These are phyloP conservation scores for Geotrichum bryndzae DNA, from an alignment of 1,139 yeast species.

Conservation along the genomic window DNA sequence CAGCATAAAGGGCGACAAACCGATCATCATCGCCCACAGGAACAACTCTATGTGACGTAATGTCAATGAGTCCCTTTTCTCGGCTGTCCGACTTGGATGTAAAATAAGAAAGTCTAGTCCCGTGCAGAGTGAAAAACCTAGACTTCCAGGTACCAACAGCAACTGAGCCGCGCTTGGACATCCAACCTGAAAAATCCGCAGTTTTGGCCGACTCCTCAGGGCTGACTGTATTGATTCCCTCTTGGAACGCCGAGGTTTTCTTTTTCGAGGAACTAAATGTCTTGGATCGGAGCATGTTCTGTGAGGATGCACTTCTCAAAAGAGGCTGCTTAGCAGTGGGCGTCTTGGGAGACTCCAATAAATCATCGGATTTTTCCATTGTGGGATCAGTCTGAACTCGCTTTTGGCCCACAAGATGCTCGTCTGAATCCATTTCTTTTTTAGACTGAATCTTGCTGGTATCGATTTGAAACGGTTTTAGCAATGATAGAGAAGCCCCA, in stretches of 20 bases:
- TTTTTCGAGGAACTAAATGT: slow-evolving; percentile 29
- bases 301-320: slow-evolving; percentile 28
- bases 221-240: slow-evolving; percentile 72
- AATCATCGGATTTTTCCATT: neutral
- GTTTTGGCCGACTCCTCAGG: slow-evolving; percentile 74
- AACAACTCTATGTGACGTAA: slow-evolving; percentile 86
- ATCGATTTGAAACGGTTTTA: slow-evolving; percentile 7
- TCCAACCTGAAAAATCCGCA: slow-evolving; percentile 86
- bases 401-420: slow-evolving; percentile 2
- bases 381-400: slow-evolving; percentile 23
- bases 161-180: slow-evolving; percentile 84
- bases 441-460: slow-evolving; percentile 6
- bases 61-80: slow-evolving; percentile 91
- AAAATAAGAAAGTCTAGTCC: slow-evolving; percentile 87
- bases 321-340: neutral
- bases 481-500: slow-evolving; percentile 9
- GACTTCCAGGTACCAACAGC: slow-evolving; percentile 88
- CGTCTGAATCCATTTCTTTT: neutral
- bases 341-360: neutral
- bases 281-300: slow-evolving; percentile 23
- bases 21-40: slow-evolving; percentile 75
- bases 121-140: slow-evolving; percentile 83
- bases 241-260: slow-evolving; percentile 85
- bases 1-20: slow-evolving; percentile 79
- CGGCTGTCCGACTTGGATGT: slow-evolving; percentile 69